Base-by-base conservation (phyloP, 192 early-diverging fungal genomes). In the Paraglomus brasilianum region DNA sequence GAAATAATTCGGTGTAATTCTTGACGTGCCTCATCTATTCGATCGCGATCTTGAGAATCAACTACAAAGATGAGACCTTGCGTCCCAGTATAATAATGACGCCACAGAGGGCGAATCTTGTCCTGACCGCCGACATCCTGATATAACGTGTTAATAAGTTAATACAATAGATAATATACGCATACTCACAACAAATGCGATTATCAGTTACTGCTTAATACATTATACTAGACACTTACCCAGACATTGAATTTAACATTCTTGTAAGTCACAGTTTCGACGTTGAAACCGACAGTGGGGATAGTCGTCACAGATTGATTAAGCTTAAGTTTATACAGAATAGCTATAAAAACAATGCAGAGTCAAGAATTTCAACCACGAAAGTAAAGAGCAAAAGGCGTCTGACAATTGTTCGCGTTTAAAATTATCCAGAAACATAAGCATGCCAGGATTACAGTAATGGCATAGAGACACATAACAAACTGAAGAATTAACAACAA, bases 221-320 rank as follows among this genome's bases (percentile, higher is more conserved):
- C 19, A 17, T 45, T 46, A 1, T 49, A 7, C 13, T 30, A 50
- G 15, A 45, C 21, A 22, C 74, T 66, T 77, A 81, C 88, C 88
- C 88, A 91, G 67, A 91, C 89, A 65, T 86, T 89, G 62, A 91
- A 91, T 80, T 87, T 88, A 59, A 91, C 86, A 69, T 94, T 94
- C 76, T 92, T 92, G 81, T 92, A 94, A 47, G 85, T 87, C 13
- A 94, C 91, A 11, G 88, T 88, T 73, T 94, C 92, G 48, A 92
- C 91, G 74, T 92, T 94, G 80, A 94, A 94, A 40, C 91, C 92
- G 64, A 98, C 96, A 63, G 96, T 98, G 11, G 95, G 96, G 71
- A 98, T 97, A 50, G 96, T 98, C 11, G 95, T 97, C 52, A 98
- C 95, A 64, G 96, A 93, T 80, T 98, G 94, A 69, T 96, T 95